These are phyloP conservation scores for Neurospora terricola DNA, from an alignment of 495 filamentous ascomycete species.

Conservation along the genomic window DNA sequence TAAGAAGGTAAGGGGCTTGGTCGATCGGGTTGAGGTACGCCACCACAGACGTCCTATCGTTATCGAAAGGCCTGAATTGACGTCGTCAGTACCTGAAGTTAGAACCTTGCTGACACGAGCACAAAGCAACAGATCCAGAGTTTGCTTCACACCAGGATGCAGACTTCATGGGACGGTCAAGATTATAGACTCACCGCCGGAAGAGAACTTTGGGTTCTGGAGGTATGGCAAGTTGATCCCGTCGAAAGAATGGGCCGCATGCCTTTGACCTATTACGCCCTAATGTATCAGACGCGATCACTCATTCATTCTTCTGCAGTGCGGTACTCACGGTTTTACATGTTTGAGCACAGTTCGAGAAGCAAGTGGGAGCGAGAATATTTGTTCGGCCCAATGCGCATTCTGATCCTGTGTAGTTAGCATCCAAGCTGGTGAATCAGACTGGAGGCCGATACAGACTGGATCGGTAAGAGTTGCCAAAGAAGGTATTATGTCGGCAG, in stretches of 20 bases:
- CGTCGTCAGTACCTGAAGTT: background rate
- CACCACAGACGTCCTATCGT: slow-evolving; percentile 39
- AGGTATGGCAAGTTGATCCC: slow-evolving; percentile 31
- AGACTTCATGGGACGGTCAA: background rate
- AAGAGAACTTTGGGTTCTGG: slow-evolving; percentile 39
- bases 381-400: slow-evolving; percentile 43
- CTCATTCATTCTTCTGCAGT: background rate
- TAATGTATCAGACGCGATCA: background rate
- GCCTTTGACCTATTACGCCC: slow-evolving; percentile 16
- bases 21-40: slow-evolving; percentile 33
- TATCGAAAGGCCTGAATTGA: slow-evolving; percentile 35
- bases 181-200: slow-evolving; percentile 29
- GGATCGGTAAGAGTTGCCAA: background rate
- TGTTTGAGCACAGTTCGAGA: slow-evolving; percentile 39
- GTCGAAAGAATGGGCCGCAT: slow-evolving; percentile 31
- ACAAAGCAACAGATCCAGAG: background rate
- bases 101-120: background rate
- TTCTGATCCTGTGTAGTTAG: slow-evolving; percentile 2
- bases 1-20: slow-evolving; percentile 32
- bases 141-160: background rate
- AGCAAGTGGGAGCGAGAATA: slow-evolving; percentile 43
- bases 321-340: slow-evolving; percentile 14
- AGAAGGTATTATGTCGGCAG: background rate
- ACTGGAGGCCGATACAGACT: background rate
- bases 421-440: background rate